phyloP scores from a whole-genome alignment of 805 yeast species.

The Phaffomyces thermotolerans region DNA sequence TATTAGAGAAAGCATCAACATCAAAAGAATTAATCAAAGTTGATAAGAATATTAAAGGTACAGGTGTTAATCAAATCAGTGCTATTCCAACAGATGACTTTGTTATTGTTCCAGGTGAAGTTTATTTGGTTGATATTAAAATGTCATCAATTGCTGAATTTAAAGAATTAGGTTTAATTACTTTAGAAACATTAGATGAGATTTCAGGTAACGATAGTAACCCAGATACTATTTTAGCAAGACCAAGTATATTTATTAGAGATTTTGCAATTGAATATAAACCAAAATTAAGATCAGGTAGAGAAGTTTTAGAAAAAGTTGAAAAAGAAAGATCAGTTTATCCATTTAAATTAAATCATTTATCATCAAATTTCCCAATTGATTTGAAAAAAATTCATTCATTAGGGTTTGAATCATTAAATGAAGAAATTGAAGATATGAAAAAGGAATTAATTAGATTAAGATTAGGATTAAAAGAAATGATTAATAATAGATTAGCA shows the following conservation, averaged over 20 bases:
- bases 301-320: constrained; percentile 60
- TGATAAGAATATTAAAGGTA: constrained; percentile 29
- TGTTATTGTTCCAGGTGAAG: constrained; percentile 72
- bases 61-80: constrained; percentile 34
- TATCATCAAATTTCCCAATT: constrained; percentile 57
- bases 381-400: constrained; percentile 29
- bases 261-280: constrained; percentile 80
- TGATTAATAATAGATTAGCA: constrained; percentile 71
- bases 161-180: constrained; percentile 56
- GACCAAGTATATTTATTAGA: constrained; percentile 70
- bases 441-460: constrained; percentile 51
- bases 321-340: constrained; percentile 76
- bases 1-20: constrained; percentile 38
- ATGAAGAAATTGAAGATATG: constrained; percentile 34
- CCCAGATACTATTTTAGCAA: constrained; percentile 43
- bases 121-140: constrained; percentile 73
- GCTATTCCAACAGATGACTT: constrained; percentile 79
- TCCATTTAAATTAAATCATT: constrained; percentile 81
- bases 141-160: constrained; percentile 60
- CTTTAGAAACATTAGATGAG: constrained; percentile 59
- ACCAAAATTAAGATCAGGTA: constrained; percentile 66
- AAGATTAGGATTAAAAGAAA: constrained; percentile 74
- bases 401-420: constrained; percentile 22
- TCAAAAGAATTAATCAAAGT: constrained; percentile 35
- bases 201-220: constrained; percentile 56